Conservation (phyloP, 306 rosid species). For the Begonia fuchsioides region DNA sequence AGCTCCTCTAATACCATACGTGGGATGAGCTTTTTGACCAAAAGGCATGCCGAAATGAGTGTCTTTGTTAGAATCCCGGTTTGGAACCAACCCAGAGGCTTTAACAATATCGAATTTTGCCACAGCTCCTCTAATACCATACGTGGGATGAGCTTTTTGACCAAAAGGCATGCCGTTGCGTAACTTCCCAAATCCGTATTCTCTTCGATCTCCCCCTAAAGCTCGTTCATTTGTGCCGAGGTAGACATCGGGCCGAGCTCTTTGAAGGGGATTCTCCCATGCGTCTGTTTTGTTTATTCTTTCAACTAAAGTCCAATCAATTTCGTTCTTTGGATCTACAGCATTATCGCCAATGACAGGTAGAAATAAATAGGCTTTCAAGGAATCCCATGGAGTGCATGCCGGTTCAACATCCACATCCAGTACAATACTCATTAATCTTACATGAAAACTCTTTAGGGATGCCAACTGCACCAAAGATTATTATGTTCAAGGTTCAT, state of each 20-base stretch:
- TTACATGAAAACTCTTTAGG: conserved; percentile 90
- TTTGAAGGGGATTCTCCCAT: conserved; percentile 96
- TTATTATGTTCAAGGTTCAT: conserved; percentile 10
- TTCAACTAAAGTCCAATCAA: conserved; percentile 91
- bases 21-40: conserved; percentile 94
- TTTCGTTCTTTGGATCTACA: conserved; percentile 60
- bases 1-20: conserved; percentile 98
- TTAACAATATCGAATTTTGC: conserved; percentile 95
- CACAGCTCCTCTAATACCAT: conserved; percentile 98
- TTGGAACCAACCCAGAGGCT: conserved; percentile 87
- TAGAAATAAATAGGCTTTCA: conserved; percentile 91
- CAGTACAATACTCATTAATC: conserved; percentile 95
- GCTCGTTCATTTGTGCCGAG: conserved; percentile 99
- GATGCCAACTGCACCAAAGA: conserved; percentile 59
- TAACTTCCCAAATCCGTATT: conserved; percentile 83
- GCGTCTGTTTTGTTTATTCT: conserved; percentile 57
- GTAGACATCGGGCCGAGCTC: conserved; percentile 98
- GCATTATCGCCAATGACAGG: conserved; percentile 78
- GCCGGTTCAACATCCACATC: conserved; percentile 99
- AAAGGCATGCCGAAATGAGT: conserved; percentile 53
- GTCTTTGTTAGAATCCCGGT: conserved; percentile 31
- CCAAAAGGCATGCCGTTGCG: conserved; percentile 97
- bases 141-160: conserved; percentile 90
- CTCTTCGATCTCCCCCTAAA: conserved; percentile 96
- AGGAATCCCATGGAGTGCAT: conserved; percentile 99